Conservation (phyloP, 345 rosid genomes). For the Populus pruinosa region DNA sequence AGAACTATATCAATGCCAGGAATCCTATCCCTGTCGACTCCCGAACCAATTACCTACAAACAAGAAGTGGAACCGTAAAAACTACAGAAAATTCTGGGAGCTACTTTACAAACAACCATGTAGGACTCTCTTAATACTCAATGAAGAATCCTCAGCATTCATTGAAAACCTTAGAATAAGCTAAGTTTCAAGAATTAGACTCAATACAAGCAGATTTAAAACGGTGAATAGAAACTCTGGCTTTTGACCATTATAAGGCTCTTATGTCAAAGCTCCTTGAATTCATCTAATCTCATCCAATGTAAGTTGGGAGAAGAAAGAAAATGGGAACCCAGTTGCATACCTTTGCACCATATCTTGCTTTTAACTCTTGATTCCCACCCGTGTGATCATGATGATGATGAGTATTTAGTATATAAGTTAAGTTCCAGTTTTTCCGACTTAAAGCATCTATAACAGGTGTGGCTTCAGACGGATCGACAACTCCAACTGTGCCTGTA, state of each 20-base stretch:
- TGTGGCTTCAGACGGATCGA: slow-evolving; percentile 91
- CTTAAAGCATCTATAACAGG: slow-evolving; percentile 86
- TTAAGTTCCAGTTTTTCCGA: slow-evolving; percentile 75
- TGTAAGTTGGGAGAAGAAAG: background rate
- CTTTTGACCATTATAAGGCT: background rate
- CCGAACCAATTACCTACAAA: slow-evolving; percentile 88
- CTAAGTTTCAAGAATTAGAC: background rate
- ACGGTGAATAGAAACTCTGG: background rate
- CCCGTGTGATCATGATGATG: slow-evolving; percentile 90
- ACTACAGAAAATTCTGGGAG: background rate
- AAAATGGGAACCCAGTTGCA: slow-evolving; percentile 20
- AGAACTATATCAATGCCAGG: slow-evolving; percentile 90
- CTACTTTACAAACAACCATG: background rate
- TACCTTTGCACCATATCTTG: slow-evolving; percentile 98
- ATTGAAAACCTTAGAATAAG: background rate
- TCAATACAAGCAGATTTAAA: background rate
- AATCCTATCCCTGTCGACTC: slow-evolving; percentile 63
- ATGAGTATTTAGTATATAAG: slow-evolving; percentile 91
- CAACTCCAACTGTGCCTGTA: slow-evolving; percentile 98
- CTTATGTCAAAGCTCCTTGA: background rate
- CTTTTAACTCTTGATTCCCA: slow-evolving; percentile 90
- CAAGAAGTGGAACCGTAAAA: slow-evolving; percentile 16
- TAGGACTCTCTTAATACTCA: background rate
- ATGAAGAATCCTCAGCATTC: background rate
- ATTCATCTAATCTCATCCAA: background rate